These are phyloP conservation scores for Fusarium annulatum DNA, from an alignment of 2,329 filamentous ascomycete species.

Conservation along the genomic window DNA sequence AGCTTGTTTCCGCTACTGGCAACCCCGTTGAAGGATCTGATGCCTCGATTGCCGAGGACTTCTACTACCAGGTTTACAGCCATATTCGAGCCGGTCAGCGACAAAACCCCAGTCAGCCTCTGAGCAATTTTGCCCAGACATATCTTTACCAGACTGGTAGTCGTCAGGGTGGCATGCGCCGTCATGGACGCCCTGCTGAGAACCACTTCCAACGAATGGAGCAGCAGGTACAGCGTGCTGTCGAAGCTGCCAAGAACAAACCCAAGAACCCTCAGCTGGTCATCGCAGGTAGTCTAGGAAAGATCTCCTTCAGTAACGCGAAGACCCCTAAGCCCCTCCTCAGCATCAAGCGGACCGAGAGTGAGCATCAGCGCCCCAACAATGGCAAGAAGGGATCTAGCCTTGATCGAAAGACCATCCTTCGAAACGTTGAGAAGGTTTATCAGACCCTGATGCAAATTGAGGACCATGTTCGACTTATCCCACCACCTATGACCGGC, in stretches of 20 bases:
- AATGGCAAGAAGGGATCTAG: conserved; percentile 62
- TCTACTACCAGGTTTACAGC: conserved; percentile 98
- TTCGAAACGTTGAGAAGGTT: conserved; percentile 88
- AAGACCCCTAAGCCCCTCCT: conserved; percentile 96
- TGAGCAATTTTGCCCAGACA: conserved; percentile 97
- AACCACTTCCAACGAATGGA: conserved; percentile 99
- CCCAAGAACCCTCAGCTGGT: conserved; percentile 98
- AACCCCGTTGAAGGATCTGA: conserved; percentile 86
- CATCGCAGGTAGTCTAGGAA: conserved; percentile 94
- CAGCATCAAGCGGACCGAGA: conserved; percentile 91
- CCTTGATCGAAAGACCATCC: conserved; percentile 82
- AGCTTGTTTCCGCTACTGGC: conserved; percentile 91
- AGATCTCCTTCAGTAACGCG: conserved; percentile 98
- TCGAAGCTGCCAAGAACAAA: conserved; percentile 96
- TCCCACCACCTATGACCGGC: conserved; percentile 72
- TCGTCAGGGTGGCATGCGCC: conserved; percentile 77
- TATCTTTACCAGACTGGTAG: conserved; percentile 96
- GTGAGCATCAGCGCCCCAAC: conserved; percentile 65
- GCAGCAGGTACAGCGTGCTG: conserved; percentile 96
- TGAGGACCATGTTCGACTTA: conserved; percentile 88
- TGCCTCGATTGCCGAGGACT: conserved; percentile 87
- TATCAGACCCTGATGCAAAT: conserved; percentile 91
- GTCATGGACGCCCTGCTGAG: conserved; percentile 85
- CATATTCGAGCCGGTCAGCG: conserved; percentile 91
- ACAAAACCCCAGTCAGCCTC: conserved; percentile 90